Evolutionary conservation across 1,139 yeast genomes (phyloP).

Genomic region (Geotrichum restrictum): DNA sequence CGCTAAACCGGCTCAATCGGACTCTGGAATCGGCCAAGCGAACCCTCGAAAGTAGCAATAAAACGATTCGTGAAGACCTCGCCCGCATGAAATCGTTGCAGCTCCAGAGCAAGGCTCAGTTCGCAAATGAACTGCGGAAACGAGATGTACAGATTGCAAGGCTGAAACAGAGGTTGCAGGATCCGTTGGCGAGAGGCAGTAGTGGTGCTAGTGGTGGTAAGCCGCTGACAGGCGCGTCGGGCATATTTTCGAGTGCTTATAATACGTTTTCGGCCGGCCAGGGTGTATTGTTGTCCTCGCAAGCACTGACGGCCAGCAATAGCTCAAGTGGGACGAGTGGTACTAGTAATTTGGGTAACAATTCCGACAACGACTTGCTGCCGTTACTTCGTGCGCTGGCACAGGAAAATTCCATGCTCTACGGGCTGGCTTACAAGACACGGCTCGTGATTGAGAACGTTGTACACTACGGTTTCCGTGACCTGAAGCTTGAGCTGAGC

Average conservation of each 20-base stretch:
- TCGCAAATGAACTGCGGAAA: slow-evolving; percentile 32
- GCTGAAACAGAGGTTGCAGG: slow-evolving; percentile 22
- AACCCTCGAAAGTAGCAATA: slow-evolving; percentile 16
- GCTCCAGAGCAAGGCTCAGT: slow-evolving; percentile 26
- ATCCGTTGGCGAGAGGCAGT: slow-evolving; percentile 15
- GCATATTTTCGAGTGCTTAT: slow-evolving; percentile 26
- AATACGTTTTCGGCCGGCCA: slow-evolving; percentile 24
- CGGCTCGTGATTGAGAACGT: slow-evolving; percentile 21
- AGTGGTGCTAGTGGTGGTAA: no score
- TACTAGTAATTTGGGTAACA: not conserved
- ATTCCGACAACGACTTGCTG: not conserved
- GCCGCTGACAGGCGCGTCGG: slow-evolving; percentile 28
- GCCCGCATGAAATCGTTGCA: slow-evolving; percentile 19
- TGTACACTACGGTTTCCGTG: not conserved
- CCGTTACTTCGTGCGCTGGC: slow-evolving; percentile 17
- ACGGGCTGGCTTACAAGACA: slow-evolving; percentile 26
- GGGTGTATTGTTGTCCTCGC: no score
- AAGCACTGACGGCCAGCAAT: not conserved
- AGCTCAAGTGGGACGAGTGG: no score
- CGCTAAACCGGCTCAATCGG: slow-evolving; percentile 19
- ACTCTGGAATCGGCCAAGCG: slow-evolving; percentile 21
- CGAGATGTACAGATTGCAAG: slow-evolving; percentile 30
- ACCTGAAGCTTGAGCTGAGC: slow-evolving; percentile 9
- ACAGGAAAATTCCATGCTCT: slow-evolving; percentile 21
- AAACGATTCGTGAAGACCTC: slow-evolving; percentile 21